phyloP scores from a whole-genome alignment of 495 filamentous ascomycete genomes.

The Cercophora sp. region DNA sequence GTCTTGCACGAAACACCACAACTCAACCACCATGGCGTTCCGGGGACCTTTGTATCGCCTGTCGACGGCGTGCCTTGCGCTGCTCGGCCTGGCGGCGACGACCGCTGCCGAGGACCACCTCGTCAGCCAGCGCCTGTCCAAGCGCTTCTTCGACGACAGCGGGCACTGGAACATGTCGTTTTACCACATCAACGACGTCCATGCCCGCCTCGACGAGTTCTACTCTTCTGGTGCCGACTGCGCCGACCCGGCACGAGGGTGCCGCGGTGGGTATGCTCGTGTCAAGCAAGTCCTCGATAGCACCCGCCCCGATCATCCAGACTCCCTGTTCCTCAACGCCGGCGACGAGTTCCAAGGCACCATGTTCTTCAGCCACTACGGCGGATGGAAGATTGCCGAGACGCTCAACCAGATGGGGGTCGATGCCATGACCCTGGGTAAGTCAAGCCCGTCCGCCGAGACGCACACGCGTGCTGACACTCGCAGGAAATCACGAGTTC shows the following conservation, averaged over 20 bases:
- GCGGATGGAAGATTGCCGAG: conserved; percentile 59
- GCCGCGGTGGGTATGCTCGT: conserved; percentile 57
- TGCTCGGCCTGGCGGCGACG: no score
- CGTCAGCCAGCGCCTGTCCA: conserved; percentile 39
- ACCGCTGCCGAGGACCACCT: conserved; percentile 41
- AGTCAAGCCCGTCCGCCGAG: no score
- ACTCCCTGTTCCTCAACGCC: conserved; percentile 52
- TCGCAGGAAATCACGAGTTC: conserved; percentile 61
- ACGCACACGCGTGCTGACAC: no score
- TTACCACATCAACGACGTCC: conserved; percentile 62
- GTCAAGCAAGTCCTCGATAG: conserved; percentile 49
- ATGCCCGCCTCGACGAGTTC: conserved; percentile 57
- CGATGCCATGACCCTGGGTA: conserved; percentile 56
- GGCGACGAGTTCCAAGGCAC: conserved; percentile 62
- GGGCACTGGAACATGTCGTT: conserved; percentile 58
- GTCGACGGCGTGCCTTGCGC: no score
- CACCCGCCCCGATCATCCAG: conserved; percentile 46
- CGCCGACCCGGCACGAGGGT: conserved; percentile 44
- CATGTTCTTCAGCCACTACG: conserved; percentile 55
- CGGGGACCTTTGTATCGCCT: no score
- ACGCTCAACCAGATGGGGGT: conserved; percentile 57
- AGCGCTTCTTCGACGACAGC: conserved; percentile 47
- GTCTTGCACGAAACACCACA: no score
- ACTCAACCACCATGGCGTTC: no score
- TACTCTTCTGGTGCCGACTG: conserved; percentile 53